Conservation (phyloP, 2,329 filamentous ascomycete species). For the Exophiala phaeomuriformis region DNA sequence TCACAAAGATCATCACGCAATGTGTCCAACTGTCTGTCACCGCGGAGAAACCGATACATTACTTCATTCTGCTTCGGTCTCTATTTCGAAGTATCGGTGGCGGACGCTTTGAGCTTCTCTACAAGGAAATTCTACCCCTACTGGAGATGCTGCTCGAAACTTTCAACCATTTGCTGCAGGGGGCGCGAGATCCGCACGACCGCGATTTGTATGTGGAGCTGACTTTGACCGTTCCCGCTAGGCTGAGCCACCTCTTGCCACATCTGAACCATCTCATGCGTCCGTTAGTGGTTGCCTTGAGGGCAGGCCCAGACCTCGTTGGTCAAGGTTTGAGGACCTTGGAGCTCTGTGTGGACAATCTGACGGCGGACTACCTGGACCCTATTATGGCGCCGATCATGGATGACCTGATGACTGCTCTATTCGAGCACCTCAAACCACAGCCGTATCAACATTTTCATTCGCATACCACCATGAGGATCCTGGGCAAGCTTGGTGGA, state of each 20-base stretch:
- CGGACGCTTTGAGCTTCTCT: slow-evolving; percentile 92
- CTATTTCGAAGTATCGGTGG: slow-evolving; percentile 95
- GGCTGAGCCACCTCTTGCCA: slow-evolving; percentile 86
- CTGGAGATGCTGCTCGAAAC: slow-evolving; percentile 97
- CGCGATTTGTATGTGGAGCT: slow-evolving; percentile 95
- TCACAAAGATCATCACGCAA: slow-evolving; percentile 94
- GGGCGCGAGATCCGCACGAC: slow-evolving; percentile 81
- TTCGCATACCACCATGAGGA: slow-evolving; percentile 94
- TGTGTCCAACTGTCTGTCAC: slow-evolving; percentile 94
- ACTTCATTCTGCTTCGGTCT: slow-evolving; percentile 86
- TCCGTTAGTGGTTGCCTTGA: slow-evolving; percentile 87
- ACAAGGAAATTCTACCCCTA: slow-evolving; percentile 93
- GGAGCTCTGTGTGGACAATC: slow-evolving; percentile 94
- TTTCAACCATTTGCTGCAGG: slow-evolving; percentile 86
- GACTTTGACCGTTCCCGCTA: slow-evolving; percentile 88
- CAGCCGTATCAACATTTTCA: slow-evolving; percentile 96
- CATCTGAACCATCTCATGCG: slow-evolving; percentile 97
- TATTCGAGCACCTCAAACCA: slow-evolving; percentile 92
- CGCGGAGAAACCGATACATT: slow-evolving; percentile 97
- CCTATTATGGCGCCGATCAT: slow-evolving; percentile 99
- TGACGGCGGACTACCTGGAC: slow-evolving; percentile 95
- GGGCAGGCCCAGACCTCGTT: slow-evolving; percentile 86
- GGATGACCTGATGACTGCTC: slow-evolving; percentile 93
- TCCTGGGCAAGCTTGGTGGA: slow-evolving; percentile 90
- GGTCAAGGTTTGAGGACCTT: slow-evolving; percentile 88